Conservation (phyloP, 352 stramenopile genomes). For the Phytophthora brassicae region DNA sequence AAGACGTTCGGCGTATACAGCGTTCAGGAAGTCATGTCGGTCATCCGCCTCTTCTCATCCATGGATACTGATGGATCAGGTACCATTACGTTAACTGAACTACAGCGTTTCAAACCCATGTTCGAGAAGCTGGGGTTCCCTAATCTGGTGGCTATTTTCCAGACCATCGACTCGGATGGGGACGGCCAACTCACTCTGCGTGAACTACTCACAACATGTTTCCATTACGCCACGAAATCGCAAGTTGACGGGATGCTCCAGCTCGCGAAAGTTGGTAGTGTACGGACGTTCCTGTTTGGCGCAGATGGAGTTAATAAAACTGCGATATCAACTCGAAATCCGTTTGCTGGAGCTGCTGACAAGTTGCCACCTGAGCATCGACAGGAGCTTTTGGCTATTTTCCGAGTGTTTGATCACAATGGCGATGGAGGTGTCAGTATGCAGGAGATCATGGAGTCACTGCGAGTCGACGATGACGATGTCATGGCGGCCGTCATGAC, state of each 20-base stretch:
- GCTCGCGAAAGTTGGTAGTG: conserved; percentile 65
- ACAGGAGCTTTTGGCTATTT: conserved; percentile 59
- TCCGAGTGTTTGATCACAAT: conserved; percentile 73
- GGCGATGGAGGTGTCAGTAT: conserved; percentile 63
- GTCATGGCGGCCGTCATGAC: conserved; percentile 45
- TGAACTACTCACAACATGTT: conserved; percentile 66
- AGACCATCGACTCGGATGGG: conserved; percentile 70
- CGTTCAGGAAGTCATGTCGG: conserved; percentile 71
- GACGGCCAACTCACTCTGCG: conserved; percentile 57
- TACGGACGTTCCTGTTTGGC: conserved; percentile 48
- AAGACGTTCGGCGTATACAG: conserved; percentile 69
- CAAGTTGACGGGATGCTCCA: conserved; percentile 73
- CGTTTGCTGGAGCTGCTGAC: not conserved
- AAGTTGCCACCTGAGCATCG: conserved; percentile 39
- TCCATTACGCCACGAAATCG: conserved; percentile 59
- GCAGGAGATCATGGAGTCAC: conserved; percentile 72
- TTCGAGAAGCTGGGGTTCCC: conserved; percentile 72
- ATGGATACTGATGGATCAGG: conserved; percentile 74
- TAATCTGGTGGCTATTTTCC: conserved; percentile 64
- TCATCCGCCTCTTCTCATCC: conserved; percentile 72
- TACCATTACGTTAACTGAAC: conserved; percentile 49
- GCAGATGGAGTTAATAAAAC: not conserved
- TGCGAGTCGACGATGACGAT: conserved; percentile 72
- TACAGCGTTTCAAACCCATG: conserved; percentile 56
- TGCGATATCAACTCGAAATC: not conserved